These are phyloP conservation scores for Russula lepida DNA, from an alignment of 768 basidiomycete species.

Conservation along the genomic window DNA sequence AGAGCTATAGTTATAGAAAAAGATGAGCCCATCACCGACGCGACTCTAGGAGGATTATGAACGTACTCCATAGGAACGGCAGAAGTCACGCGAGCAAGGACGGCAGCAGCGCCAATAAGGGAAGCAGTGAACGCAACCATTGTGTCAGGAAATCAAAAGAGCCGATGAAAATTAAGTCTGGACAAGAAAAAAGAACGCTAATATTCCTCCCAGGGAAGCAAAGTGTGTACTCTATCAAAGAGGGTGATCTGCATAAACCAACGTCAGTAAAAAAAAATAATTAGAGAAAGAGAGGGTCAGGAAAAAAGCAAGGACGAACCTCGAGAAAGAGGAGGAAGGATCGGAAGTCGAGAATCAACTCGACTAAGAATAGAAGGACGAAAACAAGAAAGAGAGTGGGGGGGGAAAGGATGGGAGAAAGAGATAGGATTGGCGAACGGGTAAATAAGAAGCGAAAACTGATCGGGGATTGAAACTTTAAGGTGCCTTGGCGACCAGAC, in stretches of 20 bases:
- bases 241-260: slow-evolving; percentile 42
- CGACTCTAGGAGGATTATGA: too few relatives aligned
- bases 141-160: slow-evolving; percentile 29
- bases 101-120: slow-evolving; percentile 44
- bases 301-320: slow-evolving; percentile 11
- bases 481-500: slow-evolving; percentile 14
- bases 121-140: slow-evolving; percentile 55
- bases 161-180: slow-evolving; percentile 41
- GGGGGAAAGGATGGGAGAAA: slow-evolving; percentile 24
- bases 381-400: slow-evolving; percentile 25
- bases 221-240: slow-evolving; percentile 61
- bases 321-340: slow-evolving; percentile 42
- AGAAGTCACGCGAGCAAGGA: slow-evolving; percentile 44
- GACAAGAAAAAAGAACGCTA: slow-evolving; percentile 34
- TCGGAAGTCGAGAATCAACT: slow-evolving; percentile 56
- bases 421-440: neutral
- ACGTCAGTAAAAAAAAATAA: slow-evolving; percentile 5
- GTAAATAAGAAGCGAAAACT: slow-evolving; percentile 19
- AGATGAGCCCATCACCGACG: neutral
- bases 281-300: neutral
- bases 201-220: slow-evolving; percentile 53
- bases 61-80: slow-evolving; percentile 38
- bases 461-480: slow-evolving; percentile 8
- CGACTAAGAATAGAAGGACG: slow-evolving; percentile 42
- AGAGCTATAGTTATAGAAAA: slow-evolving; percentile 15